These are phyloP conservation scores for Entoloma clypeatum DNA, from an alignment of 1,284 basidiomycete genomes.

Conservation along the genomic window DNA sequence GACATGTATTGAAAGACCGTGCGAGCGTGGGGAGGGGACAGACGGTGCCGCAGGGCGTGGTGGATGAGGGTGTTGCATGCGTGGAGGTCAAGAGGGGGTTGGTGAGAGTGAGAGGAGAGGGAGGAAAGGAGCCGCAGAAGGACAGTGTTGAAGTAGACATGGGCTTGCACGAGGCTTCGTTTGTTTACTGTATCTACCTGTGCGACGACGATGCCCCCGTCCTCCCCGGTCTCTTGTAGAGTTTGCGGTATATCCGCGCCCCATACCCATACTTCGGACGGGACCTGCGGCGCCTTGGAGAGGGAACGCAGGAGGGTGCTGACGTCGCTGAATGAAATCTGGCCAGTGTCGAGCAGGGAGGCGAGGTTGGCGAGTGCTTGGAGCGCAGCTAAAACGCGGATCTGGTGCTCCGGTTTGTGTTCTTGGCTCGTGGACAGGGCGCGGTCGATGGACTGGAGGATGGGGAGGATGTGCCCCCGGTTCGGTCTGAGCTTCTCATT, in stretches of 20 bases:
- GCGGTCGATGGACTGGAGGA: slow-evolving; percentile 19
- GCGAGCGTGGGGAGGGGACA: slow-evolving; percentile 45
- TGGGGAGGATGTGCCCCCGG: slow-evolving; percentile 15
- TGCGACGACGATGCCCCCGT: background rate
- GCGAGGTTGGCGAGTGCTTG: slow-evolving; percentile 63
- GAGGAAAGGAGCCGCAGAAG: slow-evolving; percentile 46
- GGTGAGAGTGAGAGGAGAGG: slow-evolving; percentile 8
- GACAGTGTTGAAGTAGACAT: slow-evolving; percentile 55
- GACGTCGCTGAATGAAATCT: slow-evolving; percentile 42
- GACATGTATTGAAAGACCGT: slow-evolving; percentile 55
- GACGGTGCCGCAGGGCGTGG: slow-evolving; percentile 60
- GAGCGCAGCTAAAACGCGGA: slow-evolving; percentile 31
- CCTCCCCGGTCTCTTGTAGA: slow-evolving; percentile 7
- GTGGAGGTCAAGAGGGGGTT: slow-evolving; percentile 37
- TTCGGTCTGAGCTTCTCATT: slow-evolving; percentile 10
- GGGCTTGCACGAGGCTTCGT: slow-evolving; percentile 39
- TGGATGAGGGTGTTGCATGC: slow-evolving; percentile 63
- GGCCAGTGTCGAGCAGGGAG: slow-evolving; percentile 44
- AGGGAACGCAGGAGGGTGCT: slow-evolving; percentile 45
- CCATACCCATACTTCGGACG: slow-evolving; percentile 42
- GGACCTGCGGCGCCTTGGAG: slow-evolving; percentile 46
- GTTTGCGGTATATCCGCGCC: slow-evolving; percentile 6
- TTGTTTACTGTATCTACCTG: slow-evolving; percentile 23
- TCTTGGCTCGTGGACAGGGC: slow-evolving; percentile 18
- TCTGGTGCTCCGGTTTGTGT: slow-evolving; percentile 13